Conservation (phyloP, 1,284 basidiomycete species). For the Moesziomyces sp. region DNA sequence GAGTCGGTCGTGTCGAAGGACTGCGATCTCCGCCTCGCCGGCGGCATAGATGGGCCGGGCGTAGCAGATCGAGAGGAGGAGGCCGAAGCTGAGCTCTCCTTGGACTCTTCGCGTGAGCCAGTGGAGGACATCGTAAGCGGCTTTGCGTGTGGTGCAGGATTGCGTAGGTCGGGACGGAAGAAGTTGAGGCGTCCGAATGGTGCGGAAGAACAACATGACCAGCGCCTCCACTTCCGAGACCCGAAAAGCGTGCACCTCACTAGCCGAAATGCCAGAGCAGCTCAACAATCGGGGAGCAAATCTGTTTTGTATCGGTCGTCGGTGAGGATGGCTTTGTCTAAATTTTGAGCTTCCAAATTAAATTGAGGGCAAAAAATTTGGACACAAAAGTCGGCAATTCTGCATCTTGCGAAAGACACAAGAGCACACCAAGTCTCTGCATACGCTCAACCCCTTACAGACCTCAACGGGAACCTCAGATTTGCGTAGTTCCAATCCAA, state of each 20-base stretch:
- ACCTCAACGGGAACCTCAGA: too few species aligned
- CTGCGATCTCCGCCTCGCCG: slow-evolving; percentile 14
- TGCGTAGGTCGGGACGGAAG: neutral
- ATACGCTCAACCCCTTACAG: too few species aligned
- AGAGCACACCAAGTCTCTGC: too few species aligned
- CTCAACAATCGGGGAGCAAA: too few species aligned
- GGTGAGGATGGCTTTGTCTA: too few species aligned
- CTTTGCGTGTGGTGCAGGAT: neutral
- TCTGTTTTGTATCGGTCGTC: too few species aligned
- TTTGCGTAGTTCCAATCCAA: too few species aligned
- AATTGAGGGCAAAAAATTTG: too few species aligned
- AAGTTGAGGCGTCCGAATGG: neutral
- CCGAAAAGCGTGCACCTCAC: neutral
- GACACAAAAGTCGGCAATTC: too few species aligned
- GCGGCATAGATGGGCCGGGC: slow-evolving; percentile 9
- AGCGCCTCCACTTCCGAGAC: neutral
- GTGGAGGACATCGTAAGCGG: slow-evolving; percentile 2
- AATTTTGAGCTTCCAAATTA: too few species aligned
- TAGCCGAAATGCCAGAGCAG: too few species aligned
- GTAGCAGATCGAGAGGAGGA: slow-evolving; percentile 10
- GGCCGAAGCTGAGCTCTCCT: neutral
- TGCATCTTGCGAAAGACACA: too few species aligned
- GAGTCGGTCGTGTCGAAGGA: slow-evolving; percentile 27
- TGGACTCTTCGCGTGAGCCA: neutral
- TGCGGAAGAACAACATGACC: neutral